Evolutionary conservation across 805 yeast genomes (phyloP).

Genomic region (Candida oleophila): DNA sequence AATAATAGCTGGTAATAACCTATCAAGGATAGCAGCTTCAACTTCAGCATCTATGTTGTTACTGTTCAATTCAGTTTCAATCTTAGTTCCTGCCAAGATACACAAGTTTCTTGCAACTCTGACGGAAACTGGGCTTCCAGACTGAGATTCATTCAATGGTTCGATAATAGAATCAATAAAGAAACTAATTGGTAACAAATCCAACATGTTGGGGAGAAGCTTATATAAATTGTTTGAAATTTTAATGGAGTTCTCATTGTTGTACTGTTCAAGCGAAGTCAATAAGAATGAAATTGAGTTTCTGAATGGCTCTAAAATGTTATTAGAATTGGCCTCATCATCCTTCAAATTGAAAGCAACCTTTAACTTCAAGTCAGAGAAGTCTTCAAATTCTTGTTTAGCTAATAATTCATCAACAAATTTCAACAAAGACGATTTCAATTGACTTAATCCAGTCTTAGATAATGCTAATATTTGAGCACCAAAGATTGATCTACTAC

Average conservation of each 20-base stretch:
- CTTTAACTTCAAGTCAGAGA: slow-evolving; percentile 46
- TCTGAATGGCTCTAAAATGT: slow-evolving; percentile 34
- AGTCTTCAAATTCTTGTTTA: slow-evolving; percentile 10
- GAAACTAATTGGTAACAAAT: slow-evolving; percentile 70
- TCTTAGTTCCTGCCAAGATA: slow-evolving; percentile 61
- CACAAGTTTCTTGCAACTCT: slow-evolving; percentile 63
- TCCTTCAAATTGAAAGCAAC: slow-evolving; percentile 47
- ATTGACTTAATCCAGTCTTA: slow-evolving; percentile 44
- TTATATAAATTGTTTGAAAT: slow-evolving; percentile 36
- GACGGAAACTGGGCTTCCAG: slow-evolving; percentile 39
- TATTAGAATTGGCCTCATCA: slow-evolving; percentile 22
- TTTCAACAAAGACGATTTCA: slow-evolving; percentile 52
- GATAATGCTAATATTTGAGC: slow-evolving; percentile 53
- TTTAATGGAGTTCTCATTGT: slow-evolving; percentile 4
- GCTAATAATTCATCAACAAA: slow-evolving; percentile 53
- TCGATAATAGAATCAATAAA: slow-evolving; percentile 62
- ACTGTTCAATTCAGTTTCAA: slow-evolving; percentile 62
- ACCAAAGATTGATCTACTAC: slow-evolving; percentile 61
- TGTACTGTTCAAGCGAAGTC: slow-evolving; percentile 35
- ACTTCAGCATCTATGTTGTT: slow-evolving; percentile 37
- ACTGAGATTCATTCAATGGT: slow-evolving; percentile 30
- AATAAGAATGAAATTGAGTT: slow-evolving; percentile 33
- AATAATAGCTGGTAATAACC: slow-evolving; percentile 51
- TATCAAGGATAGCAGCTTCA: slow-evolving; percentile 51
- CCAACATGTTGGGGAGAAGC: slow-evolving; percentile 61